Evolutionary conservation across 2,329 filamentous ascomycete species (phyloP).

Genomic region (Teratosphaeria nubilosa): DNA sequence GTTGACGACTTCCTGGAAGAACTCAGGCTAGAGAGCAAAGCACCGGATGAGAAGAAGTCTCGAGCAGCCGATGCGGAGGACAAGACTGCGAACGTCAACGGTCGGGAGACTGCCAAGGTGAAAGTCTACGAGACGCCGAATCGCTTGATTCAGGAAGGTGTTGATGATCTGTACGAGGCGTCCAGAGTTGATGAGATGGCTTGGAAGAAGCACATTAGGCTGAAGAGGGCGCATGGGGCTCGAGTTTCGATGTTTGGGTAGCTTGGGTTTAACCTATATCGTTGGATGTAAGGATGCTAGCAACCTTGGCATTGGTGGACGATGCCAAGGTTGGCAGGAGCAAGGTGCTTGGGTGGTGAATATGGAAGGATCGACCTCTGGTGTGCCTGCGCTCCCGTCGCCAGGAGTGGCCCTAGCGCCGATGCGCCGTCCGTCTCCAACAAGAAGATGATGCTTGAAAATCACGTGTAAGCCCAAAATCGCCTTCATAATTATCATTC

Average conservation of each 20-base stretch:
- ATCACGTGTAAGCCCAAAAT: neutral
- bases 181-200: neutral
- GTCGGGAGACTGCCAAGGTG: neutral
- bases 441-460: neutral
- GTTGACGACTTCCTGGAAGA: neutral
- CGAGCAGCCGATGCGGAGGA: neutral
- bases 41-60: neutral
- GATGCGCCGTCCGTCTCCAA: too few relatives aligned
- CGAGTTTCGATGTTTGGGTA: neutral
- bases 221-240: neutral
- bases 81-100: neutral
- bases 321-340: too few relatives aligned
- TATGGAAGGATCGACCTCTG: too few relatives aligned
- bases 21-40: neutral
- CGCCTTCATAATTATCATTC: neutral
- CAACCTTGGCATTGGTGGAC: too few relatives aligned
- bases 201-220: neutral
- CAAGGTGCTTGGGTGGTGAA: too few relatives aligned
- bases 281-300: too few relatives aligned
- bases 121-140: neutral
- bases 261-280: too few relatives aligned
- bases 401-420: too few relatives aligned
- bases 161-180: neutral
- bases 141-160: neutral
- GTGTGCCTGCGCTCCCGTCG: too few relatives aligned